These are phyloP conservation scores for Cucurbita argyrosperma DNA, from an alignment of 306 rosid genomes.

Conservation along the genomic window DNA sequence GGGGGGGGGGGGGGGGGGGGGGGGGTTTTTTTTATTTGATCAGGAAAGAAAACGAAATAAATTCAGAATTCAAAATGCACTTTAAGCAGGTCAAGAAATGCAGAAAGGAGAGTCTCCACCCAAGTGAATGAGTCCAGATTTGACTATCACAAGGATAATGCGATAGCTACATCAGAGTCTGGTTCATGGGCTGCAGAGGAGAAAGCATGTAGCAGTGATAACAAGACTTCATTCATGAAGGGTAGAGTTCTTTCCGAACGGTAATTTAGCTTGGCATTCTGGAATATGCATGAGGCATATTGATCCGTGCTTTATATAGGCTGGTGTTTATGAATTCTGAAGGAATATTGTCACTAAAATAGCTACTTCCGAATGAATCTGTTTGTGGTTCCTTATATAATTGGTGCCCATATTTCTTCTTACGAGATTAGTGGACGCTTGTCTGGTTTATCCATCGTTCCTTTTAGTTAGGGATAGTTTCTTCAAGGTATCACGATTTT, in stretches of 20 bases:
- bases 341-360: neutral
- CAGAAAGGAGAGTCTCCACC: slow-evolving; percentile 25
- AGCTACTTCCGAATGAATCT: neutral
- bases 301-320: neutral
- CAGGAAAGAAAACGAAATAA: neutral
- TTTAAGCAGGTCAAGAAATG: slow-evolving; percentile 41
- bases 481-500: neutral
- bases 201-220: slow-evolving; percentile 63
- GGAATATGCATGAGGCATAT: neutral
- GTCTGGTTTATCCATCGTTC: neutral
- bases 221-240: slow-evolving; percentile 40
- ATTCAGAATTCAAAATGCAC: neutral
- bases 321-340: neutral
- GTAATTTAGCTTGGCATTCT: slow-evolving; percentile 15
- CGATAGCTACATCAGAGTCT: slow-evolving; percentile 56
- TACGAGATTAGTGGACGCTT: neutral
- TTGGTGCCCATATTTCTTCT: neutral
- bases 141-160: slow-evolving; percentile 31
- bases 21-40: neutral
- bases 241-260: slow-evolving; percentile 33
- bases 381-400: neutral
- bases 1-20: neutral
- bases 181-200: slow-evolving; percentile 64
- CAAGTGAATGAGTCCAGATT: slow-evolving; percentile 32
- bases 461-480: neutral